A percentile compares a stretch with the other conserved stretches of the same genome.
phyloP scores from a whole-genome alignment of 1,139 yeast genomes.

The Kodamaea sp. region DNA sequence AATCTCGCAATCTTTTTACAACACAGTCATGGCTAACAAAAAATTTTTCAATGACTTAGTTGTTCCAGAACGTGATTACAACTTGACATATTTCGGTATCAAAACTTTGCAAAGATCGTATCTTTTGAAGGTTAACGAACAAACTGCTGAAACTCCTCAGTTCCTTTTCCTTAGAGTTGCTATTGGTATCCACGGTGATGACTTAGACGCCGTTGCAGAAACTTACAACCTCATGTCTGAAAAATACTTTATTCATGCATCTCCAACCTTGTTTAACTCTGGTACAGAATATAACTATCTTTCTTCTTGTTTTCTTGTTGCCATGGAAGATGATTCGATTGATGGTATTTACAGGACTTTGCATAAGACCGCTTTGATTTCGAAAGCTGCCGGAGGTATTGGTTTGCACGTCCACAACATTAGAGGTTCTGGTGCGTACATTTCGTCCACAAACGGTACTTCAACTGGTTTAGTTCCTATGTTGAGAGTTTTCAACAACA shows the following conservation, averaged over 20 bases:
- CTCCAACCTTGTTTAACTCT: conserved; percentile 86
- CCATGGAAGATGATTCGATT: conserved; percentile 86
- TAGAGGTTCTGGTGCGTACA: conserved; percentile 80
- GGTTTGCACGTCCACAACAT: conserved; percentile 83
- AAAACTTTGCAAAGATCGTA: conserved; percentile 85
- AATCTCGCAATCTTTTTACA: conserved; percentile 26
- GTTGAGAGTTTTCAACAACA: conserved; percentile 86
- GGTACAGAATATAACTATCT: conserved; percentile 86
- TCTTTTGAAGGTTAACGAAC: conserved; percentile 63
- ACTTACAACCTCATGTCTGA: conserved; percentile 82
- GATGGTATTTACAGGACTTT: conserved; percentile 87
- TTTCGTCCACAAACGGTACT: conserved; percentile 87
- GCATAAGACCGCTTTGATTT: conserved; percentile 80
- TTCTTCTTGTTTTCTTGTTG: conserved; percentile 85
- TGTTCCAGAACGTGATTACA: conserved; percentile 79
- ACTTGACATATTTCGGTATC: conserved; percentile 81
- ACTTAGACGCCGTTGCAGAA: conserved; percentile 68
- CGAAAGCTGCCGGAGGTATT: conserved; percentile 90
- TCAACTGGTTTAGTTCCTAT: conserved; percentile 87
- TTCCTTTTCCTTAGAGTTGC: conserved; percentile 88
- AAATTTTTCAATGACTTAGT: conserved; percentile 38
- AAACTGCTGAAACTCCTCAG: conserved; percentile 87
- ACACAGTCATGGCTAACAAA: conserved; percentile 29
- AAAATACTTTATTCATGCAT: conserved; percentile 82
- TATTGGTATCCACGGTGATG: conserved; percentile 78